Evolutionary conservation across 192 early-diverging fungal species (phyloP).

Genomic region (Podochytrium sp.): DNA sequence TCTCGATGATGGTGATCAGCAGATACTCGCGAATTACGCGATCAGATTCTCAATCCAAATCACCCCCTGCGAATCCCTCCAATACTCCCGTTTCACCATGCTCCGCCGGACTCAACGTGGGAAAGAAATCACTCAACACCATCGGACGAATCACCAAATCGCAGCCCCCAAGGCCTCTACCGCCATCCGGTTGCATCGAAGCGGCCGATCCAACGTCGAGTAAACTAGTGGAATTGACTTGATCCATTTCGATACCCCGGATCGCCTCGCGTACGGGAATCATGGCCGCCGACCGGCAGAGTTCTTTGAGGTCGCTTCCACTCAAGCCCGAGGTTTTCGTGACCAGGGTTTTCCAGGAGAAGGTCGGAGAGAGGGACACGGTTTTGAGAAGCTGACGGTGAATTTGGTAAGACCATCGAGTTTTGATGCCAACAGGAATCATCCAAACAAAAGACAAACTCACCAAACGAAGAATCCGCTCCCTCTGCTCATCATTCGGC

Average conservation of each 20-base stretch:
- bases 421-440: constrained; percentile 5
- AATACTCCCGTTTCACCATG: not conserved
- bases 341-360: constrained; percentile 75
- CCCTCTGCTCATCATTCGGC: constrained; percentile 83
- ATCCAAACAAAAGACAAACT: not conserved
- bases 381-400: constrained; percentile 73
- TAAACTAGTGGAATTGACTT: constrained; percentile 17
- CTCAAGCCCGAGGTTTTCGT: constrained; percentile 79
- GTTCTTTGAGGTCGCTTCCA: constrained; percentile 96
- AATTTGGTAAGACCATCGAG: constrained; percentile 13
- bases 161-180: not conserved
- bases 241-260: constrained; percentile 27
- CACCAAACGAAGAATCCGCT: constrained; percentile 73
- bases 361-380: constrained; percentile 63
- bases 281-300: constrained; percentile 96
- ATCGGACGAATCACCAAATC: constrained; percentile 42
- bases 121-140: constrained; percentile 41
- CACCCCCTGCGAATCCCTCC: not conserved
- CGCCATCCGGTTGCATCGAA: constrained; percentile 17
- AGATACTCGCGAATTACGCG: too few species aligned
- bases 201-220: constrained; percentile 13
- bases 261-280: constrained; percentile 78
- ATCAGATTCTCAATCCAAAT: not conserved
- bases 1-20: too few species aligned
- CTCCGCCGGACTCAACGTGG: not conserved